phyloP scores from a whole-genome alignment of 148 eudicot species.

The Rhododendron griersonianum region DNA sequence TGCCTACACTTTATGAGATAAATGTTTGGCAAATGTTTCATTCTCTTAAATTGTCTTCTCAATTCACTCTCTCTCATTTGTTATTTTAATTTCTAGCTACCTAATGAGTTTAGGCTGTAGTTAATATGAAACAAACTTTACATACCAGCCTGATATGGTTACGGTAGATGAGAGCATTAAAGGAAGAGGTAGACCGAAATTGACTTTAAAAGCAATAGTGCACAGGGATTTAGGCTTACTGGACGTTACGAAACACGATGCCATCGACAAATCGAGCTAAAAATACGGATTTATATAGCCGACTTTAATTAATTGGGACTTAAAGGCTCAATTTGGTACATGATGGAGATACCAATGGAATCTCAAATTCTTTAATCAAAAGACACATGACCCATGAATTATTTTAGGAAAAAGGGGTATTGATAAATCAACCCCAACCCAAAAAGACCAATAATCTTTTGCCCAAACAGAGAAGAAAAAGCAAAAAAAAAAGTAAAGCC shows the following conservation, averaged over 20 bases:
- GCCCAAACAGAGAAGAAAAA: neutral
- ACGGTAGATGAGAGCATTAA: too few species aligned
- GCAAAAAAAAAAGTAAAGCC: neutral
- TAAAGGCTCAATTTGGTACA: neutral
- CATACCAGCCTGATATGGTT: too few species aligned
- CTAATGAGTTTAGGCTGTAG: neutral
- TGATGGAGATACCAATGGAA: neutral
- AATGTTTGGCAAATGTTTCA: neutral
- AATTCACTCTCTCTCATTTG: neutral
- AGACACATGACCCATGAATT: neutral
- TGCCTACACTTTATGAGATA: neutral
- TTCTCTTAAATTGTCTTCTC: neutral
- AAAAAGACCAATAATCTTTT: neutral
- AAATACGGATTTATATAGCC: too few species aligned
- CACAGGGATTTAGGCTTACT: too few species aligned
- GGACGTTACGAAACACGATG: too few species aligned
- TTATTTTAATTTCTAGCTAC: neutral
- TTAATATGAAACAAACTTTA: neutral
- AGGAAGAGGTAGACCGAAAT: too few species aligned
- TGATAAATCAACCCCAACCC: neutral
- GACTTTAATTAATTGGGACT: too few species aligned
- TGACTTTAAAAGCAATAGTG: too few species aligned
- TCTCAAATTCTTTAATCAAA: neutral
- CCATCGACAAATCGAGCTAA: too few species aligned
- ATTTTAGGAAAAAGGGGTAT: neutral